Evolutionary conservation across 306 rosid species (phyloP).

Genomic region (Vigna unguiculata): DNA sequence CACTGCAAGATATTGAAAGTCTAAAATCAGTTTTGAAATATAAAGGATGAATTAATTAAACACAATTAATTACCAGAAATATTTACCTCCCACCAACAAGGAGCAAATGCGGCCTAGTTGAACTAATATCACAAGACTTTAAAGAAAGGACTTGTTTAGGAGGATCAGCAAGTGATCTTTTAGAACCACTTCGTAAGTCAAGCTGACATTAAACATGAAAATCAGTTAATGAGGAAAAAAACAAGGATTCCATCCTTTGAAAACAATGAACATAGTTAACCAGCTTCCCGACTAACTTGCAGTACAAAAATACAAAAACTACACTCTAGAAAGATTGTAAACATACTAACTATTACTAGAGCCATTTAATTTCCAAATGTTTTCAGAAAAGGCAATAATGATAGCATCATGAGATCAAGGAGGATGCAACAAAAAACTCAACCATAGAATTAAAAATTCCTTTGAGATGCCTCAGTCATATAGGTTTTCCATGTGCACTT

Average conservation of each 20-base stretch:
- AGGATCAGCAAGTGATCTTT: conserved; percentile 90
- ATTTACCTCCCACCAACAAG: conserved; percentile 98
- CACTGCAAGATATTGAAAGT: conserved; percentile 64
- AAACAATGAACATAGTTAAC: conserved; percentile 38
- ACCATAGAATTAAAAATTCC: conserved; percentile 21
- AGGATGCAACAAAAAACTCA: conserved; percentile 33
- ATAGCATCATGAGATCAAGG: conserved; percentile 26
- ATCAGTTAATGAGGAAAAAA: conserved; percentile 40
- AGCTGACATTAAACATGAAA: conserved; percentile 69
- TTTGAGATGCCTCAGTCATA: conserved; percentile 26
- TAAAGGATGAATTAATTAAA: not conserved
- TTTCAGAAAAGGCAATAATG: conserved; percentile 23
- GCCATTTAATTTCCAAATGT: conserved; percentile 26
- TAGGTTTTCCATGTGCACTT: conserved; percentile 18
- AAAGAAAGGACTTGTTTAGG: conserved; percentile 84
- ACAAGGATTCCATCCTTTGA: conserved; percentile 27
- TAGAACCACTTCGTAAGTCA: conserved; percentile 94
- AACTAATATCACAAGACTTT: conserved; percentile 92
- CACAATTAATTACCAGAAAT: conserved; percentile 40
- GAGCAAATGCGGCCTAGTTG: conserved; percentile 91
- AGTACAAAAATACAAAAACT: conserved; percentile 17
- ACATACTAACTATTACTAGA: conserved; percentile 21
- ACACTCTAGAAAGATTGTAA: conserved; percentile 8
- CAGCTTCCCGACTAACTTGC: conserved; percentile 28
- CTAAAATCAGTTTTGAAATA: conserved; percentile 39